Conservation (phyloP, 2,329 filamentous ascomycete species). For the Geoglossum cookeanum region DNA sequence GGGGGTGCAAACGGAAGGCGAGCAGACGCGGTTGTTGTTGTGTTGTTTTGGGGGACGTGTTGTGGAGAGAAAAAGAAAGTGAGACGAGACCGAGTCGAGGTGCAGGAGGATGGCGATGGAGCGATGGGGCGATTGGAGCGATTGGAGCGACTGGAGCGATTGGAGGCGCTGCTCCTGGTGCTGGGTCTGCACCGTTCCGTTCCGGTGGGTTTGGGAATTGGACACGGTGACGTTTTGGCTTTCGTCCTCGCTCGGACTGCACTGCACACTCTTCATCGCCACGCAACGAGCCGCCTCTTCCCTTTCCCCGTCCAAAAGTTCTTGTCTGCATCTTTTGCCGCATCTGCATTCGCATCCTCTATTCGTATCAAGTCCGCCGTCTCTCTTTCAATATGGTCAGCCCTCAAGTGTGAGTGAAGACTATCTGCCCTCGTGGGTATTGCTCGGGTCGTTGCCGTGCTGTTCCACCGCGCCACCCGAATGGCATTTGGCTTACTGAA, state of each 20-base stretch:
- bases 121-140: background rate
- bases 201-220: too few relatives aligned
- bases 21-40: background rate
- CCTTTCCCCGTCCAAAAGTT: background rate
- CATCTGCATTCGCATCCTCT: background rate
- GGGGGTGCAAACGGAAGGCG: background rate
- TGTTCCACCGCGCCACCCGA: background rate
- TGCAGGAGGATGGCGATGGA: background rate
- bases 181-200: too few relatives aligned
- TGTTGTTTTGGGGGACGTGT: background rate
- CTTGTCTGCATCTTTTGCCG: background rate
- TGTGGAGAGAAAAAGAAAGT: background rate
- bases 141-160: too few relatives aligned
- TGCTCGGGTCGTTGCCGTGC: background rate
- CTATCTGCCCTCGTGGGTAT: too few relatives aligned
- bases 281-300: background rate
- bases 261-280: too few relatives aligned
- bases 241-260: too few relatives aligned
- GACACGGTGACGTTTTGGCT: too few relatives aligned
- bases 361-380: background rate
- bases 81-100: background rate
- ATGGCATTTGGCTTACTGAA: background rate
- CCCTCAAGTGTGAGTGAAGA: slow-evolving; percentile 4
- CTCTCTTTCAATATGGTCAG: slow-evolving; percentile 4
- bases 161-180: too few relatives aligned